These are phyloP conservation scores for Trypanosoma lewisi DNA, from an alignment of 208 protist genomes.

Conservation along the genomic window DNA sequence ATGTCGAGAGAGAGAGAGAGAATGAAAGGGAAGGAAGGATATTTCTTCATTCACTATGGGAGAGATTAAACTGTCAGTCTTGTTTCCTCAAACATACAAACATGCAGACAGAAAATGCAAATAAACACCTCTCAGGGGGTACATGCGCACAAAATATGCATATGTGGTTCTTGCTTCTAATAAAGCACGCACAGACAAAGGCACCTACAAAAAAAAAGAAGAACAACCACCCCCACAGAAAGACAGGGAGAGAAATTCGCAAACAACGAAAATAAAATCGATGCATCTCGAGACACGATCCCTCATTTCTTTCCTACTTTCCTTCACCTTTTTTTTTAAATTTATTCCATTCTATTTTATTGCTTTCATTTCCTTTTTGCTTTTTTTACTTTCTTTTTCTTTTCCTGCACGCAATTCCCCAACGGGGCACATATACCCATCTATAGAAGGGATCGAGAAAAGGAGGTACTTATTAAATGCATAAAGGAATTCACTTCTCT, in stretches of 20 bases:
- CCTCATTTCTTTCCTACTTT: neutral
- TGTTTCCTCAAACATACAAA: too few relatives aligned
- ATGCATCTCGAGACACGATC: too few relatives aligned
- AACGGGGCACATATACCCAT: too few relatives aligned
- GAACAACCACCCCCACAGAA: neutral
- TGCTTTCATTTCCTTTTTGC: too few relatives aligned
- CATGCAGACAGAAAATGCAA: conserved; percentile 6
- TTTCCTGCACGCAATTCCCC: too few relatives aligned
- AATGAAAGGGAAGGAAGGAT: too few relatives aligned
- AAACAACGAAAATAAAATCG: neutral
- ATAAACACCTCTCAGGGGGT: neutral
- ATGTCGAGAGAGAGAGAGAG: too few relatives aligned
- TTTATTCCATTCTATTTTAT: too few relatives aligned
- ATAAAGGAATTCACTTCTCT: neutral
- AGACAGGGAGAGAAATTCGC: neutral
- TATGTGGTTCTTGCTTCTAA: neutral
- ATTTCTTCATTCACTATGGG: too few relatives aligned
- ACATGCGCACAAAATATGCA: neutral
- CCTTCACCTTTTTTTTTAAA: neutral
- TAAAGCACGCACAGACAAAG: neutral
- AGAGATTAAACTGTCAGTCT: too few relatives aligned
- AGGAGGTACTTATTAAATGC: neutral
- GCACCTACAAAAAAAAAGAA: neutral
- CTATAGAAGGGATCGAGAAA: too few relatives aligned
- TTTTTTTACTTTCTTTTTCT: too few relatives aligned